A percentile compares a stretch with the other conserved stretches of the same genome.
phyloP scores from a whole-genome alignment of 2,329 filamentous ascomycete genomes.

The Teratosphaeria pseudoeucalypti region DNA sequence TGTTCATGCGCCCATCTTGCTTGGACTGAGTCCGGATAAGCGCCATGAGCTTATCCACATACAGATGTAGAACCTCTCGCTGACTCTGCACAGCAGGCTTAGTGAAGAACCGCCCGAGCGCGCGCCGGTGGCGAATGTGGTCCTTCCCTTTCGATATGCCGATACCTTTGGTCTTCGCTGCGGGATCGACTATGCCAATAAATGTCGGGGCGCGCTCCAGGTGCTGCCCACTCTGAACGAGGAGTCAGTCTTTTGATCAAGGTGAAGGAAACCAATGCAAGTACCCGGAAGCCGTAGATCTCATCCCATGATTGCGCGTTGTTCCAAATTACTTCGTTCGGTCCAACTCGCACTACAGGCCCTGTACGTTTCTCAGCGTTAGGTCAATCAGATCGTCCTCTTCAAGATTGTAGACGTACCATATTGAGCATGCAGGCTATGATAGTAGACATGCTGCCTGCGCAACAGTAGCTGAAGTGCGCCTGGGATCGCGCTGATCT shows the following conservation, averaged over 20 bases:
- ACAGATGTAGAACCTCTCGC: neutral
- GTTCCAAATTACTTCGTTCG: neutral
- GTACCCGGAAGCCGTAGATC: neutral
- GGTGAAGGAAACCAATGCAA: neutral
- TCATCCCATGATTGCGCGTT: neutral
- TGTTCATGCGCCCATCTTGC: too few species aligned
- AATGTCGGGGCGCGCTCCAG: neutral
- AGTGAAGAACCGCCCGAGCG: neutral
- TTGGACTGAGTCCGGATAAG: neutral
- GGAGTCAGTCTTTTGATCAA: neutral
- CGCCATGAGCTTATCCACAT: neutral
- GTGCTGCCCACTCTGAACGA: neutral
- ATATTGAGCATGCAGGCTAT: neutral
- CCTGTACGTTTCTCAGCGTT: neutral
- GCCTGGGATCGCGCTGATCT: neutral
- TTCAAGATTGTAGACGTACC: neutral
- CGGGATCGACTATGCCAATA: neutral
- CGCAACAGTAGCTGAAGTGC: neutral
- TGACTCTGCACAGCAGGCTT: neutral
- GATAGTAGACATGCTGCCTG: neutral
- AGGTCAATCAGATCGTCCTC: neutral
- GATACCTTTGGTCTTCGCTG: neutral
- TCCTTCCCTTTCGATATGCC: neutral
- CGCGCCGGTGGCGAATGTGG: neutral
- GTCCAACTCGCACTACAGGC: neutral